Evolutionary conservation across 2,329 filamentous ascomycete species (phyloP).

Genomic region (Phyllosticta capitalensis): DNA sequence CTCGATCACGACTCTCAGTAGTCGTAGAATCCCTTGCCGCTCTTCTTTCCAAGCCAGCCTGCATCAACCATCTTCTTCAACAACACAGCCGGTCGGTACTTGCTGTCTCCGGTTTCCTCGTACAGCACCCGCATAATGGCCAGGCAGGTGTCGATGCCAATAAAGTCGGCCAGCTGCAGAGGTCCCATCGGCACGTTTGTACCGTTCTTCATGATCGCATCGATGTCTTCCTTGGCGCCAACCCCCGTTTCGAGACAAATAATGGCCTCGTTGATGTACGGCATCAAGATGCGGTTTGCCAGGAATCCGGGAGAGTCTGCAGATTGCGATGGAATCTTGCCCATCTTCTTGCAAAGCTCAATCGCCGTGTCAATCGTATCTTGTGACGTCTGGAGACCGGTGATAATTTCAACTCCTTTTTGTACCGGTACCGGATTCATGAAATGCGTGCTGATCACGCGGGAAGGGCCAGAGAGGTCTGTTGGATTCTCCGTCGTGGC

Average conservation of each 20-base stretch:
- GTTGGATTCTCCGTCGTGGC: slow-evolving; percentile 69
- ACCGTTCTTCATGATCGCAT: slow-evolving; percentile 98
- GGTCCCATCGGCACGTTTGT: slow-evolving; percentile 99
- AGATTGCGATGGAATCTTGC: slow-evolving; percentile 80
- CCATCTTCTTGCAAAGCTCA: slow-evolving; percentile 82
- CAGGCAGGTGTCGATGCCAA: slow-evolving; percentile 90
- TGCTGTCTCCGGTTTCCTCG: slow-evolving; percentile 84
- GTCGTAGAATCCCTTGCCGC: slow-evolving; percentile 89
- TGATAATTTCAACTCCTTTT: slow-evolving; percentile 96
- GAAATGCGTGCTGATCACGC: slow-evolving; percentile 93
- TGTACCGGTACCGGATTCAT: slow-evolving; percentile 98
- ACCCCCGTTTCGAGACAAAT: slow-evolving; percentile 93
- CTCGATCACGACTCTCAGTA: slow-evolving; percentile 38
- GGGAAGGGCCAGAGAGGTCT: slow-evolving; percentile 70
- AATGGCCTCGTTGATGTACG: slow-evolving; percentile 97
- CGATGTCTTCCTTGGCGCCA: slow-evolving; percentile 82
- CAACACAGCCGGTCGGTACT: slow-evolving; percentile 84
- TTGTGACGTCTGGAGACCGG: slow-evolving; percentile 80
- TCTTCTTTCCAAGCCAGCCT: slow-evolving; percentile 96
- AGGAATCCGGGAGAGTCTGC: slow-evolving; percentile 90
- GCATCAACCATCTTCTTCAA: slow-evolving; percentile 95
- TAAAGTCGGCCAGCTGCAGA: slow-evolving; percentile 88
- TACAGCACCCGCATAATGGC: slow-evolving; percentile 96
- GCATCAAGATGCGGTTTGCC: slow-evolving; percentile 95
- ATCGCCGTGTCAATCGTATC: slow-evolving; percentile 74